phyloP scores from a whole-genome alignment of 305 asterid genomes.

The Euphrasia arctica region DNA sequence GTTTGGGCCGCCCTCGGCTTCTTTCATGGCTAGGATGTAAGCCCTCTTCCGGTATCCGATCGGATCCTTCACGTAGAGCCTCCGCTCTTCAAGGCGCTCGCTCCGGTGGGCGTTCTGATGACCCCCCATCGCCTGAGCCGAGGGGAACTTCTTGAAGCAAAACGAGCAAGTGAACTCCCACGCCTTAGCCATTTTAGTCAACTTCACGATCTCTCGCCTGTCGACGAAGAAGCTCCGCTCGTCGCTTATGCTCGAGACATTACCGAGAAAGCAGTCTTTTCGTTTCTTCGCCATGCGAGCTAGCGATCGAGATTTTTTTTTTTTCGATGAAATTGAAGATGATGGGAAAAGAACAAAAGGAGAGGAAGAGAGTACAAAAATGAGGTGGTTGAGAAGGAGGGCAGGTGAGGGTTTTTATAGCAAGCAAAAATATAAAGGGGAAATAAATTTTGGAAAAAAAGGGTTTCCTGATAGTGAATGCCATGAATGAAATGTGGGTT shows the following conservation, averaged over 20 bases:
- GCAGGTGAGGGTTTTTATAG: slow-evolving; percentile 36
- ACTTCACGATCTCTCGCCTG: slow-evolving; percentile 32
- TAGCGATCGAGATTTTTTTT: not conserved
- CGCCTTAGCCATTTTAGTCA: slow-evolving; percentile 33
- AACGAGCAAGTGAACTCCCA: slow-evolving; percentile 58
- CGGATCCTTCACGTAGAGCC: slow-evolving; percentile 36
- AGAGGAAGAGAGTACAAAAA: slow-evolving; percentile 1
- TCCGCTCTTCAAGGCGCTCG: slow-evolving; percentile 47
- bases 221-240: slow-evolving; percentile 16
- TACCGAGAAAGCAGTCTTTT: slow-evolving; percentile 14
- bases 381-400: slow-evolving; percentile 42
- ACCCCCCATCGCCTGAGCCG: slow-evolving; percentile 64
- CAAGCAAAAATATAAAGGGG: not conserved
- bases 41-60: slow-evolving; percentile 40
- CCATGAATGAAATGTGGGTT: slow-evolving; percentile 18
- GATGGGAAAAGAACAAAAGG: not conserved
- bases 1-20: slow-evolving; percentile 1
- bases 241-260: not conserved
- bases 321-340: slow-evolving; percentile 16
- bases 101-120: slow-evolving; percentile 53
- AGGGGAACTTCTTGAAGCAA: slow-evolving; percentile 51
- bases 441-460: not conserved
- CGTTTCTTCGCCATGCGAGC: slow-evolving; percentile 29
- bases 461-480: slow-evolving; percentile 18
- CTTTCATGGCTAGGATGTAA: slow-evolving; percentile 29